Conservation (phyloP, 208 protist genomes). For the Vickermania spadyakhi region DNA sequence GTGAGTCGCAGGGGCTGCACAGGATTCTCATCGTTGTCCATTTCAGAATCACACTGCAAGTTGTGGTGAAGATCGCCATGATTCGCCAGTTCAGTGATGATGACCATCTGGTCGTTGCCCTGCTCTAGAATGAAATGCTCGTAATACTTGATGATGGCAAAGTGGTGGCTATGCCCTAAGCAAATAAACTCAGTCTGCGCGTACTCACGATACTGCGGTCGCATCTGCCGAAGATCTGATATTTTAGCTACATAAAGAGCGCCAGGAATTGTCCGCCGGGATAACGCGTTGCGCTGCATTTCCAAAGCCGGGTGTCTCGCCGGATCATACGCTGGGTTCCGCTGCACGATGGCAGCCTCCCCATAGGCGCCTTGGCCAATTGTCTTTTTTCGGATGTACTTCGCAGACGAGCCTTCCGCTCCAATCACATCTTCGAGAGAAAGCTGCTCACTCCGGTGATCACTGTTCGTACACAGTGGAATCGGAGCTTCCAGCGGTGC, state of each 20-base stretch:
- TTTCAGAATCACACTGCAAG: conserved; percentile 11
- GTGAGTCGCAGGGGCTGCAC: conserved; percentile 21
- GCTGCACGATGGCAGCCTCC: conserved; percentile 71
- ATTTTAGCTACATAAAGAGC: conserved; percentile 75
- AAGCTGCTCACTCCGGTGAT: background rate
- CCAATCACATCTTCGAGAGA: conserved; percentile 18
- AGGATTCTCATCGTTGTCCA: conserved; percentile 4
- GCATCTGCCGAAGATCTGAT: conserved; percentile 70
- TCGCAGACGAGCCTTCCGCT: conserved; percentile 13
- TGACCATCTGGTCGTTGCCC: conserved; percentile 66
- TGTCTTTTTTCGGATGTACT: conserved; percentile 49
- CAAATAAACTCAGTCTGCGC: conserved; percentile 84
- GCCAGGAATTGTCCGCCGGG: conserved; percentile 20
- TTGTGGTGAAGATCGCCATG: conserved; percentile 77
- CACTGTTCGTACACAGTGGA: conserved; percentile 7
- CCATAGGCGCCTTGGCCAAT: conserved; percentile 91
- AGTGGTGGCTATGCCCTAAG: conserved; percentile 71
- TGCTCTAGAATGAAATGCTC: conserved; percentile 74
- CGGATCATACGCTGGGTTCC: conserved; percentile 43
- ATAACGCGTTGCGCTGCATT: conserved; percentile 17
- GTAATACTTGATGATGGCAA: conserved; percentile 76
- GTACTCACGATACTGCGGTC: conserved; percentile 48
- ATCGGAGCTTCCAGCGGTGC: conserved; percentile 14
- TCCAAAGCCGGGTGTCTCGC: conserved; percentile 13
- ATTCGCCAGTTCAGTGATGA: conserved; percentile 87